Conservation (phyloP, 106 monocot species). For the Acanthochlamys bracteata region DNA sequence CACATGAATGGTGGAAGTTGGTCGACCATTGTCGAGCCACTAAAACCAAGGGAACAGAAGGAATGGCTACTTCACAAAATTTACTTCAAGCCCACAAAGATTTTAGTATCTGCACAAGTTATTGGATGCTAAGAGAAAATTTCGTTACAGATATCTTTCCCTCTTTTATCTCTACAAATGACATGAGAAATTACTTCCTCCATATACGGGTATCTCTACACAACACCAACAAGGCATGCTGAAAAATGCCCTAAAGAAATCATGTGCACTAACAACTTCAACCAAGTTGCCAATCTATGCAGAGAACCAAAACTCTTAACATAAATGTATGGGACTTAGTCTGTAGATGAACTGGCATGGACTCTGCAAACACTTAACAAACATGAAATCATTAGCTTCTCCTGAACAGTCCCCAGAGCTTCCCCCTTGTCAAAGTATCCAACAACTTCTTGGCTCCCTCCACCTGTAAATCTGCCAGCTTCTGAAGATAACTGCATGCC, state of each 20-base stretch:
- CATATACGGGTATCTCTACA: too few relatives aligned
- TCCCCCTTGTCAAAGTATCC: constrained; percentile 56
- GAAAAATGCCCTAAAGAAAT: neutral
- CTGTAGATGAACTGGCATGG: neutral
- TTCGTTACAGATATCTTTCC: too few relatives aligned
- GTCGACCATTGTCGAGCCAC: too few relatives aligned
- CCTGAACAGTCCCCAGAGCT: constrained; percentile 53
- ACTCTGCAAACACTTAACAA: neutral
- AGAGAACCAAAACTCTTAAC: neutral
- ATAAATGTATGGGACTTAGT: neutral
- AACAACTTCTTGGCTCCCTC: constrained; percentile 72
- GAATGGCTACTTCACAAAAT: too few relatives aligned
- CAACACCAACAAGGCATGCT: too few relatives aligned
- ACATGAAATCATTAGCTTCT: constrained; percentile 17
- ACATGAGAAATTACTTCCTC: too few relatives aligned
- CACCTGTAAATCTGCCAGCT: constrained; percentile 44
- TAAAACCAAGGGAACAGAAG: too few relatives aligned
- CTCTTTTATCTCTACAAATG: too few relatives aligned
- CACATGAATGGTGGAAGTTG: too few relatives aligned
- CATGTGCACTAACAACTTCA: neutral
- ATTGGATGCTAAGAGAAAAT: too few relatives aligned
- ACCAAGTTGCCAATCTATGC: neutral
- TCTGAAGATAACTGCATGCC: constrained; percentile 44
- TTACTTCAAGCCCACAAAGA: too few relatives aligned
- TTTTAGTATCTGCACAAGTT: too few relatives aligned